Evolutionary conservation across 495 filamentous ascomycete species (phyloP), one percentile per base, ranked within the genome.

Genomic region (Pyrenopolyporus hunteri): DNA sequence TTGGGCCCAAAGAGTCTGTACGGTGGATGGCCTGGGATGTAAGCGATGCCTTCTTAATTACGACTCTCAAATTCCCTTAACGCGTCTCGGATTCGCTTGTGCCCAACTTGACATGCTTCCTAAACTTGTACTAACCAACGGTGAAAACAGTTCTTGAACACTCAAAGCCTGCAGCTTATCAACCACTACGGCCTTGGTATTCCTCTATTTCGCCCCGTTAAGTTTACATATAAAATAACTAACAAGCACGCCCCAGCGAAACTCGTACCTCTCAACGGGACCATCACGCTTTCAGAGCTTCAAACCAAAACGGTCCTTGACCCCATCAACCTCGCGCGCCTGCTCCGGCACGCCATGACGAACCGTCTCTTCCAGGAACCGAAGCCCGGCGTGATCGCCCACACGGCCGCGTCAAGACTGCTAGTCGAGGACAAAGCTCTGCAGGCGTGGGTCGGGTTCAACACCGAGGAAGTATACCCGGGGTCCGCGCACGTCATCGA

Each of bases 291-390:
- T 49, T 44, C 67, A 14, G 69, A 80, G 35, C 71, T 85, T 6
- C 70, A 81, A 10, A 26, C 59, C 32, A 70, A 70, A 36, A 78
- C 74, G 0, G 52, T 71, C 0, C 61, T 83, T 8, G 73, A 79
- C 45, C 63, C 75, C 23, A 67, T 70, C 56, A 78, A 82, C 56
- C 69, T 85, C 11, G 72, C 77, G 26, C 78, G 83, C 19, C 54
- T 84, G 20, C 65, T 86, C n/a, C 82, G 82, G 4, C 73, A 83
- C 49, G 81, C 78, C 33, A 85, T 85, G 69, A 81, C 77, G 44
- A 79, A 82, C 51, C 74, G 73, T 11, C 79, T 86, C 52, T 87
- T 87, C 75, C 64, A 70, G 13, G 83, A 87, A 48, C 77, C 80
- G 3, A 49, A 51, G 13, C 78, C 78, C 0, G 79, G 77, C 1